Percentiles rank a stretch among this genome's conserved stretches.
These are phyloP conservation scores for Rhizophora apiculata DNA, from an alignment of 345 rosid genomes.

Conservation along the genomic window DNA sequence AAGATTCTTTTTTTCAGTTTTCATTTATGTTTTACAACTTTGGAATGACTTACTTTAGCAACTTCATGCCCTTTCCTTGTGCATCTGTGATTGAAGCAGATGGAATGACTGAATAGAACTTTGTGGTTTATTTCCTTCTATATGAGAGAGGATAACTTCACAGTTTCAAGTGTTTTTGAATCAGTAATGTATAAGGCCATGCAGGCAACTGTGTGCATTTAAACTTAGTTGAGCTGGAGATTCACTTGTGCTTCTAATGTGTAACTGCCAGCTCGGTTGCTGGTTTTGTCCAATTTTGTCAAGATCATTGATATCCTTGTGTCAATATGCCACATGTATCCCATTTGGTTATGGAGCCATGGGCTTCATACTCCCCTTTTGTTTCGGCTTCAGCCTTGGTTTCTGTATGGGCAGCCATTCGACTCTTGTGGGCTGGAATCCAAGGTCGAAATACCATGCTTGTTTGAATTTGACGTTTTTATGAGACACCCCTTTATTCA, in stretches of 20 bases:
- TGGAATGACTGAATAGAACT: conserved; percentile 21
- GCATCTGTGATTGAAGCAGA: conserved; percentile 19
- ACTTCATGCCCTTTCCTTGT: conserved; percentile 13
- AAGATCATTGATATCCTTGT: too few relatives aligned
- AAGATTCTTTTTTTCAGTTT: neutral
- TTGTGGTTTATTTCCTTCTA: conserved; percentile 14
- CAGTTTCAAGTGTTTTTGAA: neutral
- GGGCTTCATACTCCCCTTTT: too few relatives aligned
- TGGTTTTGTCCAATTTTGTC: too few relatives aligned
- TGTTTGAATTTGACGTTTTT: conserved; percentile 21
- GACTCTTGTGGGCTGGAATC: conserved; percentile 28
- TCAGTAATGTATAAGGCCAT: neutral
- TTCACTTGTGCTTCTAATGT: too few relatives aligned
- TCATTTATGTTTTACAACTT: conserved; percentile 15
- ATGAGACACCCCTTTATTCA: too few relatives aligned
- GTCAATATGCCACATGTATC: too few relatives aligned
- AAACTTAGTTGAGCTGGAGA: too few relatives aligned
- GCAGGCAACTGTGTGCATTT: too few relatives aligned
- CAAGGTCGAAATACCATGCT: conserved; percentile 20
- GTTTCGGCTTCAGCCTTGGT: too few relatives aligned
- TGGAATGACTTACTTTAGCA: neutral
- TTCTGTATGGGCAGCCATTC: conserved; percentile 4
- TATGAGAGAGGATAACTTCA: conserved; percentile 12
- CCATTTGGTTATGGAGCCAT: too few relatives aligned
- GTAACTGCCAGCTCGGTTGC: too few relatives aligned